phyloP scores from a whole-genome alignment of 2,329 filamentous ascomycete species.

The Didymella lethalis region DNA sequence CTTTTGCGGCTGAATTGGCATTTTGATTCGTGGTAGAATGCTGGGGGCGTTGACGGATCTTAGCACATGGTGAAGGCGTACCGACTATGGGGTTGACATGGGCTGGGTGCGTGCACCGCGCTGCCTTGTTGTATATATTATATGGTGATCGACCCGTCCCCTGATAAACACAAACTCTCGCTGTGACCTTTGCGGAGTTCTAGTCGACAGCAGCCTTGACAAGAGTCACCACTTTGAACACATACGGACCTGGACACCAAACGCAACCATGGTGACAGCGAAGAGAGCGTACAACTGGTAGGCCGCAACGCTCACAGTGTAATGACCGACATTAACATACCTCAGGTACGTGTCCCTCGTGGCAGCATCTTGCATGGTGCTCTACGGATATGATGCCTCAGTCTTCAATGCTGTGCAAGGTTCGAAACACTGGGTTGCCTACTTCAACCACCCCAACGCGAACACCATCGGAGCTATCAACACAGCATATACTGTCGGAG shows the following conservation, averaged over 20 bases:
- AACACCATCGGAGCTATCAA: slow-evolving; percentile 67
- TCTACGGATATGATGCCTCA: slow-evolving; percentile 78
- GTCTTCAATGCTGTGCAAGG: slow-evolving; percentile 77
- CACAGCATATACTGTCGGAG: slow-evolving; percentile 74
- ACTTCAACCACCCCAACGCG: slow-evolving; percentile 62
- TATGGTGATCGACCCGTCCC: slow-evolving; percentile 15
- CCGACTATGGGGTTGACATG: slow-evolving; percentile 36
- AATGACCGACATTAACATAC: slow-evolving; percentile 16
- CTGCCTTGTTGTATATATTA: slow-evolving; percentile 34
- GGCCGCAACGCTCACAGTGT: not conserved
- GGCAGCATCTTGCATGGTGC: slow-evolving; percentile 76
- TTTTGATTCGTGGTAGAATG: slow-evolving; percentile 45
- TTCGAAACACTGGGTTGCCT: slow-evolving; percentile 70
- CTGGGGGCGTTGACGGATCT: slow-evolving; percentile 26
- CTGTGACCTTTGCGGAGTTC: slow-evolving; percentile 30
- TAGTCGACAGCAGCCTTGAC: slow-evolving; percentile 17
- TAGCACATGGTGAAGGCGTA: slow-evolving; percentile 29
- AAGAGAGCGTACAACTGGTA: slow-evolving; percentile 60
- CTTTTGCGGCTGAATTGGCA: slow-evolving; percentile 32
- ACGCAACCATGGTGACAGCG: slow-evolving; percentile 43
- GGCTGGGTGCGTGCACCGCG: slow-evolving; percentile 23
- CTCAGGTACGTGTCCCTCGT: slow-evolving; percentile 72
- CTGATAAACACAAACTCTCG: slow-evolving; percentile 24
- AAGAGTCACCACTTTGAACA: slow-evolving; percentile 11
- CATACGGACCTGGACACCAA: slow-evolving; percentile 6